These are phyloP conservation scores for Nicotiana knightiana DNA, from an alignment of 257 asterid genomes.

Conservation along the genomic window DNA sequence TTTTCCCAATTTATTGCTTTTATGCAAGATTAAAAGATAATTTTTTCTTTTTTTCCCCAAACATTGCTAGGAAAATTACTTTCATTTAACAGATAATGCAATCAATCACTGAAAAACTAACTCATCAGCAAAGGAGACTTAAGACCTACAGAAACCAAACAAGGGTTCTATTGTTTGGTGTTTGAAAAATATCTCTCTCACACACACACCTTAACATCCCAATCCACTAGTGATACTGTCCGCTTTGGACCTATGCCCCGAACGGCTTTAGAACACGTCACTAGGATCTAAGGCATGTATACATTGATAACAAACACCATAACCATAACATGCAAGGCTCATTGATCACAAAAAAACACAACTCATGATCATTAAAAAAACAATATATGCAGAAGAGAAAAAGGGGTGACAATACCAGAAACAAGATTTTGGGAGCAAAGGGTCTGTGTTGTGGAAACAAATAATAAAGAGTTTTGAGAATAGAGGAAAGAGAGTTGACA, in stretches of 20 bases:
- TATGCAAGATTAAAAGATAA: not conserved
- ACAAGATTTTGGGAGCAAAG: not conserved
- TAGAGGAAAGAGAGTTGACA: not conserved
- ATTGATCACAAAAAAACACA: not conserved
- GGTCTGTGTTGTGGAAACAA: not conserved
- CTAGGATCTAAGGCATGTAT: too few species aligned
- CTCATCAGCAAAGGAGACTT: not conserved
- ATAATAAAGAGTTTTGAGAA: not conserved
- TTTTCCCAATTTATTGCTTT: not conserved
- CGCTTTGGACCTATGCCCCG: too few species aligned
- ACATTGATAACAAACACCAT: too few species aligned
- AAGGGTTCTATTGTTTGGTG: not conserved
- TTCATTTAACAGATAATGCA: not conserved
- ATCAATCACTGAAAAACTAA: not conserved
- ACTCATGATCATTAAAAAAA: not conserved
- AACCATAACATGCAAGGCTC: constrained; percentile 10
- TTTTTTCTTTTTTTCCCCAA: not conserved
- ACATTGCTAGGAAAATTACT: not conserved
- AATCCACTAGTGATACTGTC: too few species aligned
- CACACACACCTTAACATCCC: too few species aligned
- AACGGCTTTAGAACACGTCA: too few species aligned
- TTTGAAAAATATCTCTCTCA: too few species aligned
- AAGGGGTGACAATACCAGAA: not conserved
- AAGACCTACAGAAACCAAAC: not conserved
- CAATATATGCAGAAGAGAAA: not conserved